Evolutionary conservation across 306 rosid genomes (phyloP).

Genomic region (Arachis hypogaea): DNA sequence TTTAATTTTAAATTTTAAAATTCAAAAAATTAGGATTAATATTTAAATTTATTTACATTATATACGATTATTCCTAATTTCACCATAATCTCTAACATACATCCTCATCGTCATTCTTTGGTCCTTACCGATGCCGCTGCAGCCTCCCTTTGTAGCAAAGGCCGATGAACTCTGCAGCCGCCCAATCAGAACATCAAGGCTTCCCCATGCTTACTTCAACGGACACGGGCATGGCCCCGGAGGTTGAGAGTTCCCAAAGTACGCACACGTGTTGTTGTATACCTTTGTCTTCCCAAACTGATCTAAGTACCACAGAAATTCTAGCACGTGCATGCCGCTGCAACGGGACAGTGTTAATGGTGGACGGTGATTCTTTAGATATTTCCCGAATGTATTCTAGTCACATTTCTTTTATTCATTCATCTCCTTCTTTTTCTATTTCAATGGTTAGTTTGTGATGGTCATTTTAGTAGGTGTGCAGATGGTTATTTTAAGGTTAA

Average conservation of each 20-base stretch:
- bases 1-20: no score
- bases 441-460: no score
- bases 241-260: constrained; percentile 69
- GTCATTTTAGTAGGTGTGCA: no score
- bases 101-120: no score
- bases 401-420: constrained; percentile 59
- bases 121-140: no score
- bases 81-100: no score
- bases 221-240: constrained; percentile 81
- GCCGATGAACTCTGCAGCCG: constrained; percentile 40
- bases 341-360: constrained; percentile 65
- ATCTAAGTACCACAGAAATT: constrained; percentile 75
- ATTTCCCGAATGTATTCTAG: constrained; percentile 73
- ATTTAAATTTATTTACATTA: no score
- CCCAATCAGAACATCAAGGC: constrained; percentile 51
- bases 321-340: constrained; percentile 75
- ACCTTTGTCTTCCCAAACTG: constrained; percentile 59
- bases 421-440: no score
- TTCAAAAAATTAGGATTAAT: no score
- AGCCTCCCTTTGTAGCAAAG: no score
- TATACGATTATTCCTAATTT: no score
- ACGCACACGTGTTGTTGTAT: constrained; percentile 51
- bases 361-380: constrained; percentile 73
- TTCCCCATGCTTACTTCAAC: constrained; percentile 50
- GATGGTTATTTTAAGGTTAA: no score